Evolutionary conservation across 148 eudicot genomes (phyloP).

Genomic region (Linanthus parryae): DNA sequence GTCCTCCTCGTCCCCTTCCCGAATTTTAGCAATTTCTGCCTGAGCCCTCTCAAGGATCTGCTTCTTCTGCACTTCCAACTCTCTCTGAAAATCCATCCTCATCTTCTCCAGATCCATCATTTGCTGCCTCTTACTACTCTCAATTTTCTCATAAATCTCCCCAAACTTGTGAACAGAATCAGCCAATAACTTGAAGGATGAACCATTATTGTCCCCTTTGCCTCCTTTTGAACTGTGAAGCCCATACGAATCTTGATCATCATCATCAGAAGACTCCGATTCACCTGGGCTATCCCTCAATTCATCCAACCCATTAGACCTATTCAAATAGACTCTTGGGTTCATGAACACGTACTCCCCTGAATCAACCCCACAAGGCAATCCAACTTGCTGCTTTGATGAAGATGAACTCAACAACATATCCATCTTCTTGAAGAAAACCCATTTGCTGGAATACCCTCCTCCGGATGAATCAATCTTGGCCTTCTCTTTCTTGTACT

Average conservation of each 20-base stretch:
- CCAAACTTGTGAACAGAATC: constrained; percentile 84
- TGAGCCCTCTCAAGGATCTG: constrained; percentile 74
- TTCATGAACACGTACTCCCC: constrained; percentile 96
- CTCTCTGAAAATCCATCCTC: constrained; percentile 80
- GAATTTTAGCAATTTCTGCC: constrained; percentile 61
- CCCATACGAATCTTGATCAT: constrained; percentile 30
- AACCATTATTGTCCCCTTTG: constrained; percentile 27
- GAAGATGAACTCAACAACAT: constrained; percentile 57
- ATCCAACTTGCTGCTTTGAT: constrained; percentile 48
- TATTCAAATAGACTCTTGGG: constrained; percentile 72
- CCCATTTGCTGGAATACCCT: constrained; percentile 60
- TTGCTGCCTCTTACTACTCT: constrained; percentile 81
- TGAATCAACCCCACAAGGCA: constrained; percentile 88
- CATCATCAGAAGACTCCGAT: constrained; percentile 44
- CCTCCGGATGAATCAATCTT: constrained; percentile 39
- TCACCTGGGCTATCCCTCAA: constrained; percentile 92
- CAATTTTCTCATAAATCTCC: constrained; percentile 86
- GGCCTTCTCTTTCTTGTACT: constrained; percentile 72
- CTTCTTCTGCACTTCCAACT: constrained; percentile 83
- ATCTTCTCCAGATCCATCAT: constrained; percentile 86
- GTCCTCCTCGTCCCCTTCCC: constrained; percentile 31
- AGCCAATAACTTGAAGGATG: constrained; percentile 60
- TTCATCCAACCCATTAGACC: constrained; percentile 77
- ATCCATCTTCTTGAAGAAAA: constrained; percentile 68
- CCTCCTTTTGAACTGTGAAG: constrained; percentile 13